A percentile compares a stretch with the other conserved stretches of the same genome.
phyloP scores from a whole-genome alignment of 2,329 filamentous ascomycete species.

The Phoma herbarum region DNA sequence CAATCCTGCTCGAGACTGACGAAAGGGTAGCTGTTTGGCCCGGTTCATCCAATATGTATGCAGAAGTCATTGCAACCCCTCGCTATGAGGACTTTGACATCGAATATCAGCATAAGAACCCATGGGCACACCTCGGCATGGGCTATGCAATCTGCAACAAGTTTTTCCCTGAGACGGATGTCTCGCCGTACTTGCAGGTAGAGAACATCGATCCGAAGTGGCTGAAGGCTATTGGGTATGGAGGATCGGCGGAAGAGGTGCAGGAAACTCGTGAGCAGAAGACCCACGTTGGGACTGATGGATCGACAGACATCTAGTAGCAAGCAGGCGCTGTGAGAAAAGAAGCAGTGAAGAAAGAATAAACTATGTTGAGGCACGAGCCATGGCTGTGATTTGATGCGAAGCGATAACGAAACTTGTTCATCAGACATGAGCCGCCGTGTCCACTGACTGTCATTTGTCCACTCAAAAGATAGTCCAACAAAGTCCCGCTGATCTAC shows the following conservation, averaged over 20 bases:
- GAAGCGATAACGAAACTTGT: too few relatives aligned
- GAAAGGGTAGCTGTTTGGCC: conserved; percentile 57
- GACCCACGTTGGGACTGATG: conserved; percentile 6
- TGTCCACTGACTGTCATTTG: too few relatives aligned
- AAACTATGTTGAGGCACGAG: background rate
- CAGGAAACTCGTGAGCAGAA: conserved; percentile 24
- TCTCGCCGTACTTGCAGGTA: conserved; percentile 51
- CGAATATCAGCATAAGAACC: conserved; percentile 51
- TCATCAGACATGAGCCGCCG: background rate
- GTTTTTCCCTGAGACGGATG: conserved; percentile 40
- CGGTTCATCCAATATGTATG: conserved; percentile 61
- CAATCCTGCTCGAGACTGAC: conserved; percentile 5
- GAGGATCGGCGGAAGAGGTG: conserved; percentile 27
- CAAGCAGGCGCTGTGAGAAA: background rate
- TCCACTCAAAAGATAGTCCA: too few relatives aligned
- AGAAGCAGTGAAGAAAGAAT: background rate
- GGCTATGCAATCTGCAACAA: conserved; percentile 46
- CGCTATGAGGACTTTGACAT: conserved; percentile 58
- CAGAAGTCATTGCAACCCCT: conserved; percentile 49
- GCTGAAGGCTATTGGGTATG: conserved; percentile 44
- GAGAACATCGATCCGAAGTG: conserved; percentile 56
- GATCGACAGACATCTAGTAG: background rate
- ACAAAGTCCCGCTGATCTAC: background rate
- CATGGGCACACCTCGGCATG: conserved; percentile 55
- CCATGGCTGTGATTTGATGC: too few relatives aligned